These are phyloP conservation scores for Corylus heterophylla DNA, from an alignment of 306 rosid genomes.

Conservation along the genomic window DNA sequence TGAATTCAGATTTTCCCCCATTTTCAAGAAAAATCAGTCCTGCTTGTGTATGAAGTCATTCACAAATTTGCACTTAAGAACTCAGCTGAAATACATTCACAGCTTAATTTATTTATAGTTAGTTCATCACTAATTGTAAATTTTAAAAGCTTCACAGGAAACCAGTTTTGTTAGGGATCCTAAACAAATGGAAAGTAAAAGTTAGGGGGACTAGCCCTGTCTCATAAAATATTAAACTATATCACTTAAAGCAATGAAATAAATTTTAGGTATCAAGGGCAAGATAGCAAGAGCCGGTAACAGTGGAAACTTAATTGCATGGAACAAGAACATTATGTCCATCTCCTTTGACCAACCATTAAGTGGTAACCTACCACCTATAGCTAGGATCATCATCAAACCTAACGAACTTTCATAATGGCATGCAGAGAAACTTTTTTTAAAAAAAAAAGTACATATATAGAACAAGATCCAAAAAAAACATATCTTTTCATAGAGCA, in stretches of 20 bases:
- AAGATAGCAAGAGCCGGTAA: not conserved
- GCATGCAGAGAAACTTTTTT: not conserved
- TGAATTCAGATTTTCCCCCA: not conserved
- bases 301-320: not conserved
- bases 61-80: not conserved
- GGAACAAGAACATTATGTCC: not conserved
- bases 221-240: not conserved
- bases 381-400: not conserved
- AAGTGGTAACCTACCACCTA: not conserved
- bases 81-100: not conserved
- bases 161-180: not conserved
- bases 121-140: not conserved
- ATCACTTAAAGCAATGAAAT: not conserved
- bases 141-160: not conserved
- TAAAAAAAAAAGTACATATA: not conserved
- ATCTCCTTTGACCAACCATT: not conserved
- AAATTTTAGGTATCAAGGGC: not conserved
- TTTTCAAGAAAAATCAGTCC: not conserved
- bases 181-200: not conserved
- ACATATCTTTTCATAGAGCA: not conserved
- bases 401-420: not conserved
- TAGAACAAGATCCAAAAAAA: not conserved
- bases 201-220: not conserved
- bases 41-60: no score
- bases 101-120: not conserved